A percentile compares a stretch with the other conserved stretches of the same genome.
These are phyloP conservation scores for Moniliophthora roreri DNA, from an alignment of 1,284 basidiomycete genomes.

Conservation along the genomic window DNA sequence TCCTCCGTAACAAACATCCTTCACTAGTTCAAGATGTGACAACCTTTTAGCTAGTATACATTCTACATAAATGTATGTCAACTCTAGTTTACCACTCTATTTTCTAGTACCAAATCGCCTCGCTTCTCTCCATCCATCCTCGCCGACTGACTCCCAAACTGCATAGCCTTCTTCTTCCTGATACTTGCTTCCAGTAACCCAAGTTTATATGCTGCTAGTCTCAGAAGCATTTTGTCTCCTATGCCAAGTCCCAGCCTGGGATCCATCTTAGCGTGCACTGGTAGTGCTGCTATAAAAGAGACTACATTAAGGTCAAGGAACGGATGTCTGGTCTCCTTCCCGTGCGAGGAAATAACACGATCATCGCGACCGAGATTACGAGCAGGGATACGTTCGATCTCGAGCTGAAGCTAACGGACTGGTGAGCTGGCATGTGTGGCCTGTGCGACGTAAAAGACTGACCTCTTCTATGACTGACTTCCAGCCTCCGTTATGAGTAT, in stretches of 20 bases:
- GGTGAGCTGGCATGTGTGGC: neutral
- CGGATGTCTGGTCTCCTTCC: conserved; percentile 89
- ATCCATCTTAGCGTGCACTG: conserved; percentile 82
- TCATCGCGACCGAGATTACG: conserved; percentile 96
- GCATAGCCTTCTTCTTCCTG: conserved; percentile 93
- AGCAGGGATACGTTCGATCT: conserved; percentile 86
- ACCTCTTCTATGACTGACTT: conserved; percentile 80
- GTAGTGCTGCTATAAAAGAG: conserved; percentile 69
- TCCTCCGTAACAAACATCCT: too few relatives aligned
- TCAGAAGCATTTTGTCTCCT: conserved; percentile 88
- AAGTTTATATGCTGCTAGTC: conserved; percentile 65
- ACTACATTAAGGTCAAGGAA: conserved; percentile 84
- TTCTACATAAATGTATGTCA: too few relatives aligned
- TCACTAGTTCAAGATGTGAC: too few relatives aligned
- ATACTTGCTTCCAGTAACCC: conserved; percentile 69
- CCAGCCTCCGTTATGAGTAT: conserved; percentile 61
- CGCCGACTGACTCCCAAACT: conserved; percentile 93
- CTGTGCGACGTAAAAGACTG: conserved; percentile 13
- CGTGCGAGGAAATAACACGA: conserved; percentile 84
- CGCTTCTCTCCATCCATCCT: conserved; percentile 75
- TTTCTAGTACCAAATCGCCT: conserved; percentile 43
- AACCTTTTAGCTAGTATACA: too few relatives aligned
- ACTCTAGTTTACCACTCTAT: too few relatives aligned
- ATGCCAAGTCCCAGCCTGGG: conserved; percentile 63
- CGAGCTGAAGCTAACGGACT: conserved; percentile 76